Evolutionary conservation across 2,329 filamentous ascomycete genomes (phyloP), one percentile per base, ranked within the genome.

Genomic region (Graphiopsis chlorocephala): DNA sequence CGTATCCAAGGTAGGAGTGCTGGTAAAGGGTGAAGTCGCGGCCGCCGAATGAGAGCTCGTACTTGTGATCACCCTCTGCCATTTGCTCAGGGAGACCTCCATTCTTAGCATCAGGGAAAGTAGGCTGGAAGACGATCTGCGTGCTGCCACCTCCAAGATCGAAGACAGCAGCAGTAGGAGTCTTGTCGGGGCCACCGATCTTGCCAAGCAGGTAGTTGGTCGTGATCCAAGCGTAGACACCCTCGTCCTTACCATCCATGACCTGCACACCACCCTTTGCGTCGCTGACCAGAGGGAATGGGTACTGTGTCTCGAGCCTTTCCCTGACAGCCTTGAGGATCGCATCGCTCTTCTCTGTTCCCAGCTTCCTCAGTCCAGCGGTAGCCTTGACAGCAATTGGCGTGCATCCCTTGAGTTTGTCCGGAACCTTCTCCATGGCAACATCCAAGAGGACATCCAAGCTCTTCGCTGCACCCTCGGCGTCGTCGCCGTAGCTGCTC

Each of bases 211-310:
- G 89, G 79, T 99, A 99, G 84, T 99, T 99, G 70, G 93, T 95
- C 7, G 95, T 99, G 77, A 99, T 96, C 95, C 95, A 99, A 61
- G 95, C 96, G 76, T 96, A 99, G 31, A 99, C 94, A 76, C 95
- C 95, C 81, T 99, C 95, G 74, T 97, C 91, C 59, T 91, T 93
- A 68, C 95, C 95, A 73, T 97, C 93, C 95, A 99, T 99, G 77
- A 99, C 96, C 68, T 93, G 87, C 29, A 99, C 92, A 64, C 96
- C 95, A 63, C 91, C 88, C 71, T 94, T 89, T 73, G 92, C 91
- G 69, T 88, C 85, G 14, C 91, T 90, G 64, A 99, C 90, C 48
- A 99, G 91, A 0, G 95, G 93, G 85, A 99, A 99, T 14, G 95
- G 95, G 74, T 96, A 99, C 66, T 88, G 86, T 25, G 88, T 92